Evolutionary conservation across 148 eudicot species (phyloP), one percentile per base, ranked within the genome.

Genomic region (Dianthus caryophyllus): DNA sequence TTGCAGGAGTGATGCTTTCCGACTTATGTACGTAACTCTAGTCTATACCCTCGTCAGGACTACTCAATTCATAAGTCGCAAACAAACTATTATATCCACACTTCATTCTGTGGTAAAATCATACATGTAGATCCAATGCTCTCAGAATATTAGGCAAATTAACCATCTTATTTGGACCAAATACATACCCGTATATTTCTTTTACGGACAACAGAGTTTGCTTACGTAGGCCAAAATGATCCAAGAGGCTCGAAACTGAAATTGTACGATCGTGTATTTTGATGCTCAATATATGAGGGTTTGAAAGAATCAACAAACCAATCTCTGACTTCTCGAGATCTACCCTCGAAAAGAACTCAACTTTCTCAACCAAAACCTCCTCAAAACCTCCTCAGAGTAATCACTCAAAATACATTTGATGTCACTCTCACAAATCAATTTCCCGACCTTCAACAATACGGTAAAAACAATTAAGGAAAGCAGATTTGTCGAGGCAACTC

Each of bases 111-210:
- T 75, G 46, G 49, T 80, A 81, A 76, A 87, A 87, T 92, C 96
- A 87, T 44, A 78, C 74, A 22, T 80, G 77, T 43, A 87, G 84
- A 77, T 84, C 78, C 86, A 86, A 57, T 12, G 89, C 78, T 76
- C 81, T 83, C 71, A 89, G 78, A 60, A 83, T 72, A 69, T 70
- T 67, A 56, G 96, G 91, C 69, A 86, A 55, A 78, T 89, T 77
- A 70, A 52, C 60, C 70, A 88, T 78, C 79, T 72, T 79, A 56
- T 88, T 83, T 67, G 78, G 77, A 30, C 85, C 96, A 44, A 88
- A 66, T 41, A 86, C 85, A 71, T 87, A 79, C 10, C 85, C 83
- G 70, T 77, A 83, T n/a, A 61, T 72, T 61, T 77, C 31, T 61
- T 71, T 36, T 54, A 85, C 68, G 5, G 67, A 64, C 33, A 63